Conservation (phyloP, 164 flowering plant genomes). For the Kalanchoe fedtschenkoi region DNA sequence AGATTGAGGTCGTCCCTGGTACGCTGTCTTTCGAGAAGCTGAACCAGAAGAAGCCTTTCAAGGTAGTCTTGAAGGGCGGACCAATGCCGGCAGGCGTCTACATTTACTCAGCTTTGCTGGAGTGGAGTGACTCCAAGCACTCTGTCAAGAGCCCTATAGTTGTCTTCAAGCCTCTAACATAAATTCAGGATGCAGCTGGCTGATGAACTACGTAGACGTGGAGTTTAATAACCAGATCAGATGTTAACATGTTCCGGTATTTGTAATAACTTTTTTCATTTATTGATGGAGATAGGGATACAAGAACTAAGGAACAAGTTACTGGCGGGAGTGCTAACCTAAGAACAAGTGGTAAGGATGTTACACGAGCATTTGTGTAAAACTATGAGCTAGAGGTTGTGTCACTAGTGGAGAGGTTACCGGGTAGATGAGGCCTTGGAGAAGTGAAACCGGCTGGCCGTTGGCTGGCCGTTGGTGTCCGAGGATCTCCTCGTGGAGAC, state of each 20-base stretch:
- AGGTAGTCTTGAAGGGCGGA: slow-evolving; percentile 40
- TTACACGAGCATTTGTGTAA: too few relatives aligned
- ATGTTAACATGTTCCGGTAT: too few relatives aligned
- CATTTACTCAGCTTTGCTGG: slow-evolving; percentile 25
- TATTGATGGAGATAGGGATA: too few relatives aligned
- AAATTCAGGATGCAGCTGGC: too few relatives aligned
- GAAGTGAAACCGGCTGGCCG: slow-evolving; percentile 3
- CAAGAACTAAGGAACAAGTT: too few relatives aligned
- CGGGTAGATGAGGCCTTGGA: slow-evolving; percentile 8
- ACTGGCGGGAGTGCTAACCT: too few relatives aligned
- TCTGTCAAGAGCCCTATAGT: slow-evolving; percentile 50
- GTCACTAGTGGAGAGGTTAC: not conserved
- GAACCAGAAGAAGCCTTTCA: slow-evolving; percentile 31
- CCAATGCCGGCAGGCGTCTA: slow-evolving; percentile 3
- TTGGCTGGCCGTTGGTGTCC: slow-evolving; percentile 18
- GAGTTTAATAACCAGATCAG: too few relatives aligned
- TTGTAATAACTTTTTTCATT: too few relatives aligned
- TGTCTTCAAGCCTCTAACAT: slow-evolving; percentile 15
- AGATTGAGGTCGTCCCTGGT: slow-evolving; percentile 30
- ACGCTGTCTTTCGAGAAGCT: slow-evolving; percentile 19
- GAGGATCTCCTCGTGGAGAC: slow-evolving; percentile 44
- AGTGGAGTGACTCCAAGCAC: slow-evolving; percentile 43
- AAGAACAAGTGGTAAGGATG: too few relatives aligned
- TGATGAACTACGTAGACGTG: too few relatives aligned
- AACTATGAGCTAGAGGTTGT: too few relatives aligned